A percentile compares a stretch with the other conserved stretches of the same genome.
Evolutionary conservation across 306 rosid species (phyloP).

Genomic region (Echinosophora koreensis): DNA sequence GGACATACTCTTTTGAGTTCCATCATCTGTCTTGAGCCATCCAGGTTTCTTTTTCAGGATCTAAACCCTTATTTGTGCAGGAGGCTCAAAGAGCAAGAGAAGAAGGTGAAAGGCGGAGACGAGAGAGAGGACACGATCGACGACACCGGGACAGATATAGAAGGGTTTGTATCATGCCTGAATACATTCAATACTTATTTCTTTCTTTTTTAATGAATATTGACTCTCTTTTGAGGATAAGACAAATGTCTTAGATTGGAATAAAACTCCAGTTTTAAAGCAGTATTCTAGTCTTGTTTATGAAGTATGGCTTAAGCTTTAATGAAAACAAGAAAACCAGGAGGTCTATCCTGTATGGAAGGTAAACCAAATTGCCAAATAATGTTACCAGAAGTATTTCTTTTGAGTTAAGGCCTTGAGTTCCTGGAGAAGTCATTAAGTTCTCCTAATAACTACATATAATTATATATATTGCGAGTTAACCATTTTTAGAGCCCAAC

Average conservation of each 20-base stretch:
- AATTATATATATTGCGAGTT: neutral
- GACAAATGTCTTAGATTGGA: slow-evolving; percentile 11
- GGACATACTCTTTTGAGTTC: slow-evolving; percentile 22
- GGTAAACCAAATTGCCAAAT: slow-evolving; percentile 10
- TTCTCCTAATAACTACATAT: neutral
- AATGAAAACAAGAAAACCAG: neutral
- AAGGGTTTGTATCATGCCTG: slow-evolving; percentile 60
- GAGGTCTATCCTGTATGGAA: neutral
- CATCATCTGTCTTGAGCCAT: slow-evolving; percentile 6
- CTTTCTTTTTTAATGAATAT: slow-evolving; percentile 7
- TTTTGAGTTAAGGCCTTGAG: neutral
- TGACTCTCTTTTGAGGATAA: slow-evolving; percentile 30
- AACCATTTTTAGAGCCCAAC: neutral
- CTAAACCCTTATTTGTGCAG: slow-evolving; percentile 58
- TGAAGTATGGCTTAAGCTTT: slow-evolving; percentile 12
- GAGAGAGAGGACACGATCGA: slow-evolving; percentile 79
- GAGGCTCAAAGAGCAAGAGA: slow-evolving; percentile 98
- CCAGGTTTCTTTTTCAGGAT: slow-evolving; percentile 16
- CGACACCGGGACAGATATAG: slow-evolving; percentile 71
- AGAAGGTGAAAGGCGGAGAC: slow-evolving; percentile 91
- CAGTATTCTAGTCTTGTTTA: neutral
- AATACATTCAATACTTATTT: slow-evolving; percentile 4
- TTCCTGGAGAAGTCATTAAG: neutral
- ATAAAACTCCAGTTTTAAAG: neutral
- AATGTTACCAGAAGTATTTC: neutral